Evolutionary conservation across 1,284 basidiomycete species (phyloP).

Genomic region (Rhodotorula sp.): DNA sequence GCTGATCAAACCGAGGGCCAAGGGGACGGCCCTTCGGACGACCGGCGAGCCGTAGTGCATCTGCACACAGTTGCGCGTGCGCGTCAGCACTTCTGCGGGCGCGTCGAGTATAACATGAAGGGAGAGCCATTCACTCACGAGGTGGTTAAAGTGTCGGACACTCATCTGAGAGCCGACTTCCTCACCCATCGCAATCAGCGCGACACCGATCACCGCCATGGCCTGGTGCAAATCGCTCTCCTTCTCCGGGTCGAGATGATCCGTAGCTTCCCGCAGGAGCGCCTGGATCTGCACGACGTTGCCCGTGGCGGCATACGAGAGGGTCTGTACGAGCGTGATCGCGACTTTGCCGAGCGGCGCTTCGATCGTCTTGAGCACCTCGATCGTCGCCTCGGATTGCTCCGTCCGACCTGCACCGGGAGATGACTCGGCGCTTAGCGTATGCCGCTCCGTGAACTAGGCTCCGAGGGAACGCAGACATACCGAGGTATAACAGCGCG

Average conservation of each 20-base stretch:
- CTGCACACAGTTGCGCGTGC: constrained; percentile 51
- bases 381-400: constrained; percentile 88
- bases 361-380: constrained; percentile 91
- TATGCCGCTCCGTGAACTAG: not conserved
- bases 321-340: constrained; percentile 89
- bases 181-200: constrained; percentile 96
- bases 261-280: constrained; percentile 90
- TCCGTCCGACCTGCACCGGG: constrained; percentile 71
- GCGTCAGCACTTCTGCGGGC: constrained; percentile 4
- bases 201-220: constrained; percentile 91
- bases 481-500: constrained; percentile 87
- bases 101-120: constrained; percentile 3
- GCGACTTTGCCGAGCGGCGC: constrained; percentile 89
- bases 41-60: constrained; percentile 98
- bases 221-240: constrained; percentile 84
- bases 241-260: constrained; percentile 69
- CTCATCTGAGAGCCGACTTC: constrained; percentile 98
- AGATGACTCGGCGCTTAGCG: not conserved
- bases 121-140: constrained; percentile 59
- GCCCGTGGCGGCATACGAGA: constrained; percentile 91
- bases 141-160: constrained; percentile 87
- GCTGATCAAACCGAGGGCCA: constrained; percentile 91
- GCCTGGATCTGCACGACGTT: constrained; percentile 93
- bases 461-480: constrained; percentile 43
- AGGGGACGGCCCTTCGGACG: constrained; percentile 90